Percentiles rank a stretch among this genome's conserved stretches.
phyloP scores from a whole-genome alignment of 306 rosid species.

The Begonia masoniana region DNA sequence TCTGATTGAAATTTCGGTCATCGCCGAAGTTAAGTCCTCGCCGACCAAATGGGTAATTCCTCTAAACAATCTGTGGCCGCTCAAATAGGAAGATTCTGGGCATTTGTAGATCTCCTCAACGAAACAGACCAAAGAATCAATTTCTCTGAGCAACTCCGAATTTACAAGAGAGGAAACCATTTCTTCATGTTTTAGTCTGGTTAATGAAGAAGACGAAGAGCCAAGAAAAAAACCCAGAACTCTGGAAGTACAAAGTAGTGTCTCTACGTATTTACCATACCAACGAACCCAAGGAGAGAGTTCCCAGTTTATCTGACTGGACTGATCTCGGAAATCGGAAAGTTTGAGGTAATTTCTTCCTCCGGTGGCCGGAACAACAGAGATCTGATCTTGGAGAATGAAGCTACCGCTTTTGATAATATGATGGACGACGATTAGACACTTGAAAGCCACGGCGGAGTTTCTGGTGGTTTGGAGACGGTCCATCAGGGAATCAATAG shows the following conservation, averaged over 20 bases:
- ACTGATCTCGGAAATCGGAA: slow-evolving; percentile 58
- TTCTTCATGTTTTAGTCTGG: slow-evolving; percentile 21
- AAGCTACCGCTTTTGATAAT: slow-evolving; percentile 48
- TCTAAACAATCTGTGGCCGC: slow-evolving; percentile 27
- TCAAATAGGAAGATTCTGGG: slow-evolving; percentile 18
- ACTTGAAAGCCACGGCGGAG: slow-evolving; percentile 87
- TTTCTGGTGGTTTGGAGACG: slow-evolving; percentile 53
- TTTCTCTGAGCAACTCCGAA: slow-evolving; percentile 32
- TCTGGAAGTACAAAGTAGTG: neutral
- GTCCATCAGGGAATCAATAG: slow-evolving; percentile 62
- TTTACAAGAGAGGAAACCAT: slow-evolving; percentile 29
- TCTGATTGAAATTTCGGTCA: slow-evolving; percentile 21
- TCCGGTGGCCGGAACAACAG: slow-evolving; percentile 50
- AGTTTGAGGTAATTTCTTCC: slow-evolving; percentile 94
- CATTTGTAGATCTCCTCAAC: slow-evolving; percentile 29
- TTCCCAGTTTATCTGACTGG: slow-evolving; percentile 41
- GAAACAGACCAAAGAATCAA: slow-evolving; percentile 32
- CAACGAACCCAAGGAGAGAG: slow-evolving; percentile 79
- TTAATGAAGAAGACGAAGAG: slow-evolving; percentile 2
- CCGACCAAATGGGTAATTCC: slow-evolving; percentile 33
- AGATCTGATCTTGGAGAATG: slow-evolving; percentile 82
- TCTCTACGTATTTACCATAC: slow-evolving; percentile 61
- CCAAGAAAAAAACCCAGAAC: slow-evolving; percentile 36
- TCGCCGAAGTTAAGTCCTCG: slow-evolving; percentile 25
- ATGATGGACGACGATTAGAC: slow-evolving; percentile 61